These are phyloP conservation scores for Calonectria honghensis DNA, from an alignment of 2,329 filamentous ascomycete species.

Conservation along the genomic window DNA sequence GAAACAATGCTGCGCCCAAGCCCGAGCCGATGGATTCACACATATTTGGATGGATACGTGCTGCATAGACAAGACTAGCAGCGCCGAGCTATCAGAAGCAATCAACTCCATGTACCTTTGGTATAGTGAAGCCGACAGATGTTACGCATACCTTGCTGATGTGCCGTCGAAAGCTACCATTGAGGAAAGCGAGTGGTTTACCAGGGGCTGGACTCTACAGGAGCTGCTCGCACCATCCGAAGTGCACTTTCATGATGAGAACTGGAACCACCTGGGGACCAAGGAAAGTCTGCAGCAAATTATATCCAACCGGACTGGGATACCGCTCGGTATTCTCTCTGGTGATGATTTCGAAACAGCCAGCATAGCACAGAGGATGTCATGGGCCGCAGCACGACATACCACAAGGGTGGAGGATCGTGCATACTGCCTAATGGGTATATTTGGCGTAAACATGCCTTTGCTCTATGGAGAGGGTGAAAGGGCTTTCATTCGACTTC, in stretches of 20 bases:
- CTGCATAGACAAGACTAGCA: slow-evolving; percentile 12
- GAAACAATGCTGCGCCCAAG: background rate
- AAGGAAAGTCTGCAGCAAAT: background rate
- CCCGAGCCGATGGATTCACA: background rate
- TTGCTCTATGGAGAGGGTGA: background rate
- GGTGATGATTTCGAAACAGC: background rate
- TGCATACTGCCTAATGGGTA: slow-evolving; percentile 3
- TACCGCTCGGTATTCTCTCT: background rate
- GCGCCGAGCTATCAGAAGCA: slow-evolving; percentile 4
- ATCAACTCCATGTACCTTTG: slow-evolving; percentile 15
- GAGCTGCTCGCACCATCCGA: background rate
- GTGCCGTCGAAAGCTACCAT: background rate
- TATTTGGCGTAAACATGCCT: slow-evolving; percentile 6
- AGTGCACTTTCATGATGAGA: background rate
- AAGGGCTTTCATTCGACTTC: background rate
- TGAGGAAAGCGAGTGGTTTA: slow-evolving; percentile 3
- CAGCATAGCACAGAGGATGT: slow-evolving; percentile 4
- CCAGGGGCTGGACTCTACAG: slow-evolving; percentile 1
- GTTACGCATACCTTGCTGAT: slow-evolving; percentile 3
- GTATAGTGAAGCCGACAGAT: slow-evolving; percentile 1
- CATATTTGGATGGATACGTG: slow-evolving; percentile 12
- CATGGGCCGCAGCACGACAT: background rate
- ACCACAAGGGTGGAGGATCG: background rate
- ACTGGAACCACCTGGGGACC: background rate
- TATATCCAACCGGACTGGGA: background rate